Evolutionary conservation across 1,139 yeast species (phyloP).

Genomic region (Trichomonascaceae sp.): DNA sequence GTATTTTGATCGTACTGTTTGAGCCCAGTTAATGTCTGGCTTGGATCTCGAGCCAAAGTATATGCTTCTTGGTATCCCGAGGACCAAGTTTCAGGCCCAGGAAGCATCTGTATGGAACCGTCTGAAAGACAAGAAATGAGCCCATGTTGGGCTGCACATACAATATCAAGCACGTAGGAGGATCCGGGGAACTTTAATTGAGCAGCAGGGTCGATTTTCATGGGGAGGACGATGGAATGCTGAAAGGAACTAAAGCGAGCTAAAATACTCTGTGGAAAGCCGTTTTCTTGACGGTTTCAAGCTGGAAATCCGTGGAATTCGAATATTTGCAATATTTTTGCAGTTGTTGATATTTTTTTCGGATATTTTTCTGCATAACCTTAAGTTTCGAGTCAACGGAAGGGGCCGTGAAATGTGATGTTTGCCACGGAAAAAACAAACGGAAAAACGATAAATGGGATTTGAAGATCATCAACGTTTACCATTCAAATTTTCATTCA

Average conservation of each 20-base stretch:
- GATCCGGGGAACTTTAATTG: constrained; percentile 3
- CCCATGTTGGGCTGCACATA: constrained; percentile 33
- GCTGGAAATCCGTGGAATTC: background rate
- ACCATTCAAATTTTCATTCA: too few species aligned
- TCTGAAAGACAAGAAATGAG: constrained; percentile 44
- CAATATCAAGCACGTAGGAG: constrained; percentile 48
- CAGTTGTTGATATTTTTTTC: background rate
- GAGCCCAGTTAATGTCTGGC: constrained; percentile 20
- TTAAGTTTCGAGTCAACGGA: background rate
- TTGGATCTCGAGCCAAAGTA: constrained; percentile 13
- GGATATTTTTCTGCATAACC: background rate
- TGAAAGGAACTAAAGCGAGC: too few species aligned
- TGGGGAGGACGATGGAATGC: background rate
- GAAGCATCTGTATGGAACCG: constrained; percentile 39
- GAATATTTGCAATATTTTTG: background rate
- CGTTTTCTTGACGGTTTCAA: background rate
- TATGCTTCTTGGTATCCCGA: background rate
- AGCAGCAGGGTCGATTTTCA: constrained; percentile 2
- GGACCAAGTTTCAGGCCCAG: constrained; percentile 8
- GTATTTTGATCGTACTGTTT: constrained; percentile 26
- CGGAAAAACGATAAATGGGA: too few species aligned
- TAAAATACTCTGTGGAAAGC: too few species aligned
- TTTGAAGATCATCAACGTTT: too few species aligned
- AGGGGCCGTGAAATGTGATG: too few species aligned
- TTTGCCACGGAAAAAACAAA: too few species aligned